A percentile compares a stretch with the other conserved stretches of the same genome.
Evolutionary conservation across 352 stramenopile genomes (phyloP).

Genomic region (Phytophthora sojae): DNA sequence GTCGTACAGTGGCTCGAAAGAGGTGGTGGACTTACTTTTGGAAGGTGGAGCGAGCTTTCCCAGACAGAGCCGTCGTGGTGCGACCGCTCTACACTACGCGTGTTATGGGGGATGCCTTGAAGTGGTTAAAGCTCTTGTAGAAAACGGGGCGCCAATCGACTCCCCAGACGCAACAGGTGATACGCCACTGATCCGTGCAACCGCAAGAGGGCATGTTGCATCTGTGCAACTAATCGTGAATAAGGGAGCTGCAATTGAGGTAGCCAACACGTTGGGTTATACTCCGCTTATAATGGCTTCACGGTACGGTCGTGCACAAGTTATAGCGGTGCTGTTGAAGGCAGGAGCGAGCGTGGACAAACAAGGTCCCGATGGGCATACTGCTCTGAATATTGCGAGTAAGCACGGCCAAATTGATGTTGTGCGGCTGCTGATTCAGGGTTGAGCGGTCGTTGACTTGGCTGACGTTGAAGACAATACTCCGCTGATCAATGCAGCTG

Average conservation of each 20-base stretch:
- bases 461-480: constrained; percentile 1
- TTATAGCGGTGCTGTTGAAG: constrained; percentile 7
- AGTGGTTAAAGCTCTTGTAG: neutral
- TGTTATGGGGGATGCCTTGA: neutral
- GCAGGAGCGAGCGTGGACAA: constrained; percentile 9
- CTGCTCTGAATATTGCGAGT: constrained; percentile 5
- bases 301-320: neutral
- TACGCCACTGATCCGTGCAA: neutral
- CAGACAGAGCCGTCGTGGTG: neutral
- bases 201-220: neutral
- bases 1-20: neutral
- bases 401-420: neutral
- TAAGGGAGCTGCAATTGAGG: neutral
- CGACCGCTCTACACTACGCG: neutral
- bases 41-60: neutral
- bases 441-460: constrained; percentile 16
- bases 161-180: neutral
- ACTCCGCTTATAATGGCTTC: constrained; percentile 1
- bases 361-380: neutral
- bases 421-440: constrained; percentile 11
- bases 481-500: constrained; percentile 10
- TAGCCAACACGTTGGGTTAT: neutral
- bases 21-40: neutral
- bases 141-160: neutral
- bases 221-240: neutral